A percentile compares a stretch with the other conserved stretches of the same genome.
Evolutionary conservation across 257 asterid genomes (phyloP).

Genomic region (Cynanchum wilfordii): DNA sequence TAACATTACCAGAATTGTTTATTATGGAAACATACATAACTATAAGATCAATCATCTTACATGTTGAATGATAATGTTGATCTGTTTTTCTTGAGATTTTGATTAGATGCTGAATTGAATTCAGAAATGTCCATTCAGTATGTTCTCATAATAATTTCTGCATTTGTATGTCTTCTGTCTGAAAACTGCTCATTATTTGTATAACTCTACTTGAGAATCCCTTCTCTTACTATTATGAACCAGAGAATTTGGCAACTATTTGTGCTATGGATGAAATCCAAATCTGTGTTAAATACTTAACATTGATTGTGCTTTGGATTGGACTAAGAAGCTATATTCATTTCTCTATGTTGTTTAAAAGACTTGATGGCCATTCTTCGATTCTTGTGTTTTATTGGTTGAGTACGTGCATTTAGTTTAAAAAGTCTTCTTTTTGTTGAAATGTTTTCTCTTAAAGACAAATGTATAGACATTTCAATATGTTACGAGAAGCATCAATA

Average conservation of each 20-base stretch:
- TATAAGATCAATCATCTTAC: background rate
- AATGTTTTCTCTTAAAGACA: background rate
- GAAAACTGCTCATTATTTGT: background rate
- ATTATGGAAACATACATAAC: background rate
- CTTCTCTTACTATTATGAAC: background rate
- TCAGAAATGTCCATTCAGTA: background rate
- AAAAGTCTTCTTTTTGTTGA: background rate
- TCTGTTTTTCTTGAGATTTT: background rate
- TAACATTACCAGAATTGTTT: background rate
- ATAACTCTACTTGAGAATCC: background rate
- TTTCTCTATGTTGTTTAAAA: background rate
- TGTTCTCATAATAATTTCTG: background rate
- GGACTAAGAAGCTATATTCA: background rate
- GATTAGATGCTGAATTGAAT: background rate
- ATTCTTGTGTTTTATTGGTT: background rate
- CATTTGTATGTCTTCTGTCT: background rate
- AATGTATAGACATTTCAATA: background rate
- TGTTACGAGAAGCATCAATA: background rate
- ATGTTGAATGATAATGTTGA: background rate
- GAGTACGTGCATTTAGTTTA: background rate
- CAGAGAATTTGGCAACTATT: background rate
- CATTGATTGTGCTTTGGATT: background rate
- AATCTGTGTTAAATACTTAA: background rate
- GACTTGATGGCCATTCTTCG: background rate
- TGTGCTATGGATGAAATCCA: background rate